Conservation (phyloP, 768 basidiomycete genomes). For the Termitomyces sp. region DNA sequence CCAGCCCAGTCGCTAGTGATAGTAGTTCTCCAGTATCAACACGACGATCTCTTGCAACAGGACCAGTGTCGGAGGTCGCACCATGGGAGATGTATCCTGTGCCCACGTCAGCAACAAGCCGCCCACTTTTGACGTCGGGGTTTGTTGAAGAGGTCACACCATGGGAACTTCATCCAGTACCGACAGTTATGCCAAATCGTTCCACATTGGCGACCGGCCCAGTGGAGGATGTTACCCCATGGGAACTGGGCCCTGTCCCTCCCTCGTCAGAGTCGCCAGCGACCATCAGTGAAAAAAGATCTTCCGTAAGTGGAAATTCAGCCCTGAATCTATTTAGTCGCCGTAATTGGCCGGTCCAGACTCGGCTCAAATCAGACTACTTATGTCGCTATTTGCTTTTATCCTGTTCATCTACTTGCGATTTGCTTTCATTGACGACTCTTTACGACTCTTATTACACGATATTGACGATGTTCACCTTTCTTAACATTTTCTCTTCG, state of each 20-base stretch:
- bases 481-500: slow-evolving; percentile 6
- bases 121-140: slow-evolving; percentile 19
- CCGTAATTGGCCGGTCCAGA: slow-evolving; percentile 11
- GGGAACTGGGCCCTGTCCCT: slow-evolving; percentile 25
- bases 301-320: slow-evolving; percentile 16
- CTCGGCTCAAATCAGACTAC: slow-evolving; percentile 3
- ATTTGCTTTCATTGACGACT: slow-evolving; percentile 2
- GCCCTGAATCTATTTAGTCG: slow-evolving; percentile 8
- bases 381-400: slow-evolving; percentile 4
- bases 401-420: background rate
- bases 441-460: slow-evolving; percentile 5
- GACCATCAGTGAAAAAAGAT: slow-evolving; percentile 11
- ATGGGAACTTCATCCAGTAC: slow-evolving; percentile 26
- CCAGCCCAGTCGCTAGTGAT: slow-evolving; percentile 2
- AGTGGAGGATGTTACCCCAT: slow-evolving; percentile 25
- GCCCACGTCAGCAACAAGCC: slow-evolving; percentile 11
- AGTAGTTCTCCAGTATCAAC: slow-evolving; percentile 10
- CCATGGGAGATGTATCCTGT: slow-evolving; percentile 25
- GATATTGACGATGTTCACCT: slow-evolving; percentile 11
- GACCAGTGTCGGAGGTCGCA: slow-evolving; percentile 22
- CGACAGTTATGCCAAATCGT: slow-evolving; percentile 14
- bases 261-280: background rate
- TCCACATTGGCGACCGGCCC: slow-evolving; percentile 21
- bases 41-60: slow-evolving; percentile 13
- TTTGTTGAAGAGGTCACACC: slow-evolving; percentile 25